These are phyloP conservation scores for Nothopassalora personata DNA, from an alignment of 2,329 filamentous ascomycete species.

Conservation along the genomic window DNA sequence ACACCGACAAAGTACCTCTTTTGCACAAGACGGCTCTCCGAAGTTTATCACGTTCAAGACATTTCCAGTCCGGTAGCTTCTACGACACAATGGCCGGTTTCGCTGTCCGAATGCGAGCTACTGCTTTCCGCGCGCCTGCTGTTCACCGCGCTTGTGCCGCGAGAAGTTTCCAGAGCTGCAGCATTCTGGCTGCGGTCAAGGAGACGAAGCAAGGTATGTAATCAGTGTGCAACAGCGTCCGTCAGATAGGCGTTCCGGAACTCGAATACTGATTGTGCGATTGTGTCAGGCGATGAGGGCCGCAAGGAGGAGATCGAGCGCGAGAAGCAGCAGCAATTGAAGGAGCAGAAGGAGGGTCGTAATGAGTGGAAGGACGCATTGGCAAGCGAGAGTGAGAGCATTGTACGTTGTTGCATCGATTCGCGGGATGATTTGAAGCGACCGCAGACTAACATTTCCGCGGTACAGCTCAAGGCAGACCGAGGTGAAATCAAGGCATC, in stretches of 20 bases:
- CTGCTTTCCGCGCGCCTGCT: background rate
- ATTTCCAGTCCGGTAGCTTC: background rate
- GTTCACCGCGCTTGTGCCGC: background rate
- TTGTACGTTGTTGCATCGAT: conserved; percentile 45
- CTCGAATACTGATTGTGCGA: background rate
- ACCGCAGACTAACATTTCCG: background rate
- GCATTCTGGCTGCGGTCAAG: conserved; percentile 37
- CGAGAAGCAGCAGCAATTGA: conserved; percentile 59
- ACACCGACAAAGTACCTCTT: background rate
- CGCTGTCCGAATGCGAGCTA: background rate
- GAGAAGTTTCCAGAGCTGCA: conserved; percentile 36
- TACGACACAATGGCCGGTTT: background rate
- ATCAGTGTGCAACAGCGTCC: background rate
- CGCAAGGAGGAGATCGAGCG: conserved; percentile 42
- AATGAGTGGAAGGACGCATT: conserved; percentile 73
- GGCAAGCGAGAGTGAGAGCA: conserved; percentile 73
- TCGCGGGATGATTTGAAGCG: background rate
- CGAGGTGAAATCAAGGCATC: conserved; percentile 29
- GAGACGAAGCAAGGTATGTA: conserved; percentile 42
- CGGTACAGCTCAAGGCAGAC: conserved; percentile 33
- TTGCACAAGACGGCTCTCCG: background rate
- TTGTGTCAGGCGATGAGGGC: conserved; percentile 37
- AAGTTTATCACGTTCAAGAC: background rate
- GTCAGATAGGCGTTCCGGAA: too few relatives aligned
- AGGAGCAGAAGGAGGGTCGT: conserved; percentile 52